Evolutionary conservation across 176 grass and related monocot species (phyloP).

Genomic region (Secale cereale): DNA sequence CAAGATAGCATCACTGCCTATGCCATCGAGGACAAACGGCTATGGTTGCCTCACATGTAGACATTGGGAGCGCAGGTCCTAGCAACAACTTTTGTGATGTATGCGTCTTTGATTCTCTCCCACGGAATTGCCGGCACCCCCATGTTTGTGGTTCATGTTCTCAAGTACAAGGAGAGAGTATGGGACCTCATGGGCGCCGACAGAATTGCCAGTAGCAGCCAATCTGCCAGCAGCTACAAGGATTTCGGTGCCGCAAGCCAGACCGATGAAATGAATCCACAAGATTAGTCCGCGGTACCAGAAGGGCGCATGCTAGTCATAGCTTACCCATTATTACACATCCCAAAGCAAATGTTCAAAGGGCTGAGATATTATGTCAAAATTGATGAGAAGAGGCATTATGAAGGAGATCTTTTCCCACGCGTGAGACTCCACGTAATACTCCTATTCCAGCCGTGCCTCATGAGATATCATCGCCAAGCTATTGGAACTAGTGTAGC

Average conservation of each 20-base stretch:
- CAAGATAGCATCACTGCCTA: background rate
- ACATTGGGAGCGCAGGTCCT: background rate
- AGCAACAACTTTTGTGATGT: background rate
- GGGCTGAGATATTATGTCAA: background rate
- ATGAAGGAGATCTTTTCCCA: background rate
- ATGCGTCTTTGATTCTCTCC: background rate
- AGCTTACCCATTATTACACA: background rate
- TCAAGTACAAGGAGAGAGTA: background rate
- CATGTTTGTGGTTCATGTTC: background rate
- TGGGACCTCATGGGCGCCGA: background rate
- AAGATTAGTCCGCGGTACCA: background rate
- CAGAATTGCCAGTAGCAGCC: background rate
- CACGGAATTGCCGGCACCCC: background rate
- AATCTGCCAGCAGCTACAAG: background rate
- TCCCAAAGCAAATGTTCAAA: background rate
- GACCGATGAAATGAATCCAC: background rate
- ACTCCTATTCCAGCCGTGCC: background rate
- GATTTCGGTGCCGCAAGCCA: background rate
- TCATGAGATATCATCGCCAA: rapidly evolving
- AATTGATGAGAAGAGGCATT: background rate
- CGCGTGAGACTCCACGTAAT: background rate
- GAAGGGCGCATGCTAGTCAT: no score
- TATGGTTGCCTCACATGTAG: background rate
- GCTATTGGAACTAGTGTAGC: background rate
- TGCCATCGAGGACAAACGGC: background rate